These are phyloP conservation scores for Annulohypoxylon maeteangense DNA, from an alignment of 495 filamentous ascomycete genomes.

Conservation along the genomic window DNA sequence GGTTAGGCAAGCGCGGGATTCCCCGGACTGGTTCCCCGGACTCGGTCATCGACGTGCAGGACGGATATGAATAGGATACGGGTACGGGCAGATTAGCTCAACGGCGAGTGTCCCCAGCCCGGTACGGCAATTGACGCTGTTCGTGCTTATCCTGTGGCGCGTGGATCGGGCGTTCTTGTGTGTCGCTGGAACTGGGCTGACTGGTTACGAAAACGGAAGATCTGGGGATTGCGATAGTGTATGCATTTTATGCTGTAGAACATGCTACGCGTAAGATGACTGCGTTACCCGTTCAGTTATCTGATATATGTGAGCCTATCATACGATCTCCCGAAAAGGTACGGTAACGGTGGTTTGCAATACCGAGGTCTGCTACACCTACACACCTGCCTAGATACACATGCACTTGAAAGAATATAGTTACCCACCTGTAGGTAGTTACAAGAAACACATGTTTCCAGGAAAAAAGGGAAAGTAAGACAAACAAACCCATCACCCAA, in stretches of 20 bases:
- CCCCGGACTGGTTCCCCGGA: neutral
- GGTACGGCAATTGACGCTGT: neutral
- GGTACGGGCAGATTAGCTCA: neutral
- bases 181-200: neutral
- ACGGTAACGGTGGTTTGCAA: conserved; percentile 5
- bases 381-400: neutral
- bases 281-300: neutral
- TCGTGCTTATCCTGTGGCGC: neutral
- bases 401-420: neutral
- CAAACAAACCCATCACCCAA: neutral
- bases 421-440: too few species aligned
- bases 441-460: neutral
- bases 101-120: neutral
- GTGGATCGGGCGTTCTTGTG: neutral
- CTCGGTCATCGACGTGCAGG: neutral
- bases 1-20: conserved; percentile 9
- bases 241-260: neutral
- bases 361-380: neutral
- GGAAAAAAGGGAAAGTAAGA: conserved; percentile 1
- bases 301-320: neutral
- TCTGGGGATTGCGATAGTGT: neutral
- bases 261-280: neutral
- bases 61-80: neutral
- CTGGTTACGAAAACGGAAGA: neutral
- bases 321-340: neutral